Base-by-base conservation (phyloP, 78 protist genomes). In the Dictyostelium discoideum region DNA sequence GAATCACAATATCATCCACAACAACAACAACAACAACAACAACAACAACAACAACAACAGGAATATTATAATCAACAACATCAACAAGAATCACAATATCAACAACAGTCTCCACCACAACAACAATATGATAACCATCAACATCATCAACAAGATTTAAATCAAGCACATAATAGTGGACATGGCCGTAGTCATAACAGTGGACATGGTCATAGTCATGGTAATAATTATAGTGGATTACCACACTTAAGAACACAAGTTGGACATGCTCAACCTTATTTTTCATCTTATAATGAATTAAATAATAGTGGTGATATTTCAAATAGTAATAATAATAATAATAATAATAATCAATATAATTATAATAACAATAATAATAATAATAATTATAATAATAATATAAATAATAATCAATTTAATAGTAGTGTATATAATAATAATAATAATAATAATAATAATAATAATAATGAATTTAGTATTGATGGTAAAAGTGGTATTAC, bases 191-290 rank as follows among this genome's bases (percentile, higher is more conserved):
- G 72, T 29, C 65, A 81, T 81, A 24, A 44, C 39, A 16, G 26
- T 77, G 83, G 83, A 37, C 60, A 40, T 46, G 42, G 85, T 20
- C 85, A 79, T 50, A 32, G 72, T 29, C 65, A 81, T 81, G 84
- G 57, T 22, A 22, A 32, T 26, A 37, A 74, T 74, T 74, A 26
- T 37, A 26, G 37, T 37, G 46, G 46, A 11, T 37, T 74, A 74
- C 81, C 81, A 32, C 76, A 74, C 20, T 74, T 74, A 32, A 24
- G 39, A 24, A 81, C 42, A 20, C 69, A 40, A 24, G 14, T 48
- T 22, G 85, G 85, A 10, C 69, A 81, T 48, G 42, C 85, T 18
- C 85, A 81, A 81, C 69, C 85, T 26, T 81, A 48, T 48, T 81
- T 18, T 48, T 42, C 85, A 22, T 13, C 85, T 26, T 81, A 81